These are phyloP conservation scores for Pichia exigua DNA, from an alignment of 805 yeast genomes.

Conservation along the genomic window DNA sequence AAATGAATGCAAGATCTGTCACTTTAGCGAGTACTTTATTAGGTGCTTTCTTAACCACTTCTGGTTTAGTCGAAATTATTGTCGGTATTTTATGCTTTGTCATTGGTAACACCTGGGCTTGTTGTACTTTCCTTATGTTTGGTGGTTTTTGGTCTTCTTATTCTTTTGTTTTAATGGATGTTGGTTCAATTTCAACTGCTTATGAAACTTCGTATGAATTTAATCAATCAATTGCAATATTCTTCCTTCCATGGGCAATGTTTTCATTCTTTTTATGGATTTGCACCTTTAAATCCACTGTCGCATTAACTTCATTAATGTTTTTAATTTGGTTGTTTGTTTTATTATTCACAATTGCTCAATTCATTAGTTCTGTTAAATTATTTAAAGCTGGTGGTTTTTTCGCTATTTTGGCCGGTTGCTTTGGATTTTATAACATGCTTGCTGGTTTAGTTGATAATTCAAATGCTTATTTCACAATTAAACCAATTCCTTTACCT, in stretches of 20 bases:
- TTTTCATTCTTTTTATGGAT: conserved; percentile 40
- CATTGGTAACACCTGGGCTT: conserved; percentile 49
- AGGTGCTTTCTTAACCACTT: conserved; percentile 40
- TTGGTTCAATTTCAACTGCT: conserved; percentile 35
- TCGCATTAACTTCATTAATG: conserved; percentile 33
- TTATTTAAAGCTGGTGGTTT: conserved; percentile 41
- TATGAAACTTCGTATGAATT: conserved; percentile 32
- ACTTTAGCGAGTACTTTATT: conserved; percentile 35
- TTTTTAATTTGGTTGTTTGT: conserved; percentile 39
- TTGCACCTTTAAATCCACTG: conserved; percentile 42
- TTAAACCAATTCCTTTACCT: conserved; percentile 44
- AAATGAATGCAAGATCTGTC: conserved; percentile 41
- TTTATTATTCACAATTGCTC: conserved; percentile 37
- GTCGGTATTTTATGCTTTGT: conserved; percentile 46
- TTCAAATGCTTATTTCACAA: conserved; percentile 50
- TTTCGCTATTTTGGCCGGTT: conserved; percentile 35
- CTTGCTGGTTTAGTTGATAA: conserved; percentile 40
- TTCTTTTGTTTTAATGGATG: conserved; percentile 37
- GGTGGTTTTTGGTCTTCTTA: conserved; percentile 51
- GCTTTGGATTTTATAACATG: conserved; percentile 39
- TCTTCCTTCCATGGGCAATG: conserved; percentile 44
- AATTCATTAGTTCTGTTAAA: conserved; percentile 30
- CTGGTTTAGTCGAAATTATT: conserved; percentile 42
- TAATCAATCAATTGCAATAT: conserved; percentile 40
- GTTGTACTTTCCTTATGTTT: conserved; percentile 43